Evolutionary conservation across 345 rosid genomes (phyloP).

Genomic region (rapeseed (Brassica napus)): DNA sequence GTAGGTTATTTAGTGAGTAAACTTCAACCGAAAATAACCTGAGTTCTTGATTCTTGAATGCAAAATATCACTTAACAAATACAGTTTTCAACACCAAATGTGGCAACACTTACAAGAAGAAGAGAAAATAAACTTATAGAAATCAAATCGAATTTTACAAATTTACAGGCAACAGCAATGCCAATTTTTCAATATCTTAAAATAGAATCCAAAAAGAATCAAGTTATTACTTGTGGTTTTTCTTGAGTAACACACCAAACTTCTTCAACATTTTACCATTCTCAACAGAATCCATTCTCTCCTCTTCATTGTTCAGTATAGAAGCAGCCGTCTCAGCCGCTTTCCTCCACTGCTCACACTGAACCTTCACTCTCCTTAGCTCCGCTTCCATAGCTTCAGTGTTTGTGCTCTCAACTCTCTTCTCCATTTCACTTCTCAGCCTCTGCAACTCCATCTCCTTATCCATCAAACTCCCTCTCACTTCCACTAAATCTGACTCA

Average conservation of each 20-base stretch:
- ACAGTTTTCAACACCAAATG: constrained; percentile 13
- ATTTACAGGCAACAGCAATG: constrained; percentile 21
- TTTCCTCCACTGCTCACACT: constrained; percentile 96
- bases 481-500: constrained; percentile 51
- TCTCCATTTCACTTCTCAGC: constrained; percentile 58
- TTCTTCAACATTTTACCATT: constrained; percentile 84
- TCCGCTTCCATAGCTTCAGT: constrained; percentile 64
- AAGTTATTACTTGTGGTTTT: constrained; percentile 56
- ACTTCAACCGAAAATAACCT: not conserved
- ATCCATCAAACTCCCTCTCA: constrained; percentile 50
- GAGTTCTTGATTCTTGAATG: not conserved
- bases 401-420: constrained; percentile 46
- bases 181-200: not conserved
- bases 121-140: not conserved
- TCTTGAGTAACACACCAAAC: constrained; percentile 91
- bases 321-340: constrained; percentile 97
- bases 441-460: constrained; percentile 55
- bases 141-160: constrained; percentile 32
- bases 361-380: constrained; percentile 79
- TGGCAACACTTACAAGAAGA: constrained; percentile 11
- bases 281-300: constrained; percentile 47
- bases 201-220: not conserved
- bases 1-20: not conserved
- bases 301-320: constrained; percentile 72
- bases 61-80: constrained; percentile 1